Base-by-base conservation (phyloP, 257 asterid species). In the Gentiana straminea region DNA sequence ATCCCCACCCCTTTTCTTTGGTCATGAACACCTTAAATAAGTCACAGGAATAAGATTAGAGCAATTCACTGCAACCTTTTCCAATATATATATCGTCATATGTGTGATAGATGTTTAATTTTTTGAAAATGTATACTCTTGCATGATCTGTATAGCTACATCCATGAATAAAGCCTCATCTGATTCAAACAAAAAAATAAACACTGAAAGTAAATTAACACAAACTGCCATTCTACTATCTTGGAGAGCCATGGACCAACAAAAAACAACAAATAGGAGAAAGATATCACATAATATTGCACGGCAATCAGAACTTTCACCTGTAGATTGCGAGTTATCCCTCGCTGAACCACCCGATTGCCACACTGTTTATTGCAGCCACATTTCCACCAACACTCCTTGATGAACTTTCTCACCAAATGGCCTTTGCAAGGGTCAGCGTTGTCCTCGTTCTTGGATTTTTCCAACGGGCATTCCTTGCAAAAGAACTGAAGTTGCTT, bases 381-480 rank as follows among this genome's bases (percentile, higher is more conserved):
- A 69, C 99, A 92, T 68, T 86, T 88, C 72, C 67, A 79, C 99
- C 97, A 92, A 63, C 99, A 92, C 70, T 92, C 99, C 66, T 86
- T 88, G 52, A 92, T 77, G 71, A 92, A 88, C 62, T 64, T 83
- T 68, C 95, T 77, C 56, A 77, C 78, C 52, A 92, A 65, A 83
- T 92, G 99, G 57, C 99, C 99, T 76, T 81, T 84, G 86, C 99
- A 92, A 41, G 86, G 79, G 58, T 81, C 95, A 48, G 67, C 55
- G 41, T 61, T 57, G 57, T 65, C 86, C 64, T 77, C 83, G 13
- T 67, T 39, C 64, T 78, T 92, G 54, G 86, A 77, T 79, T 88
- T 81, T 70, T 85, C 95, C 59, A 85, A 55, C 9, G 99, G 99
- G 65, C 99, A 92, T 65, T 77, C 82, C 64, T 78, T 77, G 69